These are phyloP conservation scores for Beauveria asiatica DNA, from an alignment of 2,329 filamentous ascomycete species.

Conservation along the genomic window DNA sequence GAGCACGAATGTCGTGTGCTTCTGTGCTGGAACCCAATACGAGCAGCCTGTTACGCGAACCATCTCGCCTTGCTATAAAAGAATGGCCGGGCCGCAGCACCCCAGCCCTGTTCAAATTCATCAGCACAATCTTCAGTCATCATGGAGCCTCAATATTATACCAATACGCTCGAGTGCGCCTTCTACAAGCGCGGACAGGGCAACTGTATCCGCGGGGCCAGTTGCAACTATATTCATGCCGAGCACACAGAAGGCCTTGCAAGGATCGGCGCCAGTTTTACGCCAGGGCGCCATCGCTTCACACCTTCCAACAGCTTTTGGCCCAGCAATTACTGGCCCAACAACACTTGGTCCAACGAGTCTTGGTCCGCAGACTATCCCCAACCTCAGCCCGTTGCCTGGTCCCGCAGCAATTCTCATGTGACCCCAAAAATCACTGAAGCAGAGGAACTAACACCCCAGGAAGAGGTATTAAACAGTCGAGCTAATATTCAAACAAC, in stretches of 20 bases:
- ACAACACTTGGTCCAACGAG: no score
- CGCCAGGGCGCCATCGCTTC: background rate
- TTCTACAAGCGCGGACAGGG: background rate
- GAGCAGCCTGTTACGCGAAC: background rate
- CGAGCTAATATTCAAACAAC: background rate
- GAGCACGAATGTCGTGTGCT: background rate
- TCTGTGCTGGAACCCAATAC: background rate
- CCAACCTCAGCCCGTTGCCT: background rate
- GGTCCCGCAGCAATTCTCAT: background rate
- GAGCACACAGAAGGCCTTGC: background rate
- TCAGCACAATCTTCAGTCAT: background rate
- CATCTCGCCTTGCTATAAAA: background rate
- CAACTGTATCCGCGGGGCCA: background rate
- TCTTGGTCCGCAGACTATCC: background rate
- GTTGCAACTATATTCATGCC: background rate
- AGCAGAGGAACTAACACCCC: background rate
- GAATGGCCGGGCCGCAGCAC: background rate
- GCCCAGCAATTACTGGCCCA: background rate
- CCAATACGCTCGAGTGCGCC: background rate
- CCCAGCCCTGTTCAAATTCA: no score
- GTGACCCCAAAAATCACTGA: background rate
- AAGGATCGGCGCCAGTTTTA: background rate
- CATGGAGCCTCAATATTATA: background rate
- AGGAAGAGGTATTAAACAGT: background rate
- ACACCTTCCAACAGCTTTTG: background rate